A percentile compares a stretch with the other conserved stretches of the same genome.
Conservation (phyloP, 441 rosid genomes). For the Raphanus hybrid region DNA sequence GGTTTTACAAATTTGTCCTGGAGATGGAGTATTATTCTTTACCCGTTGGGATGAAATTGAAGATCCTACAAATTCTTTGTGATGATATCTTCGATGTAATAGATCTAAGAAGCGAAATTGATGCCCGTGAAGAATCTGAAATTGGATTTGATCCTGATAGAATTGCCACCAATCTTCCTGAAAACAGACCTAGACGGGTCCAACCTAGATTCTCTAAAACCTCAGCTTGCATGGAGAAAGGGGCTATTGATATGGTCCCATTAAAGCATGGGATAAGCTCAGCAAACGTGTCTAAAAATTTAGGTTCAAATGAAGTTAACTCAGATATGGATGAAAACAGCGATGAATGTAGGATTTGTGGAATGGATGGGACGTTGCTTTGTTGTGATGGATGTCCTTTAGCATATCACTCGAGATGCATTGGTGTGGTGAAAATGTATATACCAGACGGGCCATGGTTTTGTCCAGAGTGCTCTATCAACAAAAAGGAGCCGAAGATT, state of each 20-base stretch:
- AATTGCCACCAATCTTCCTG: slow-evolving; percentile 44
- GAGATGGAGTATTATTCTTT: slow-evolving; percentile 74
- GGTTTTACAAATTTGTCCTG: slow-evolving; percentile 60
- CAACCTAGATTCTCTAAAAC: slow-evolving; percentile 81
- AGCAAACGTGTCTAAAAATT: slow-evolving; percentile 41
- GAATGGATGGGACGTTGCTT: slow-evolving; percentile 91
- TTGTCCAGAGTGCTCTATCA: slow-evolving; percentile 88
- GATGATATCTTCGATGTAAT: slow-evolving; percentile 79
- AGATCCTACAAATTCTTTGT: slow-evolving; percentile 84
- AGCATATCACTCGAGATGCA: slow-evolving; percentile 93
- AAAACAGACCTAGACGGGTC: slow-evolving; percentile 74
- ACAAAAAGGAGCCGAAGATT: slow-evolving; percentile 65
- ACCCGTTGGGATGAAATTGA: slow-evolving; percentile 68
- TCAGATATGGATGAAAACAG: slow-evolving; percentile 73
- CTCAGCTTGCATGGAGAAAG: slow-evolving; percentile 71
- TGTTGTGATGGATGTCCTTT: slow-evolving; percentile 99
- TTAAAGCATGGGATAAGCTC: slow-evolving; percentile 52
- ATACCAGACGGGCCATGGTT: slow-evolving; percentile 94
- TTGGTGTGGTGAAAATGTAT: slow-evolving; percentile 81
- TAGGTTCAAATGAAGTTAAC: slow-evolving; percentile 47
- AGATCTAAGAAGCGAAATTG: slow-evolving; percentile 77
- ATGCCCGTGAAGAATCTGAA: slow-evolving; percentile 78
- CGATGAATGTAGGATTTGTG: slow-evolving; percentile 96
- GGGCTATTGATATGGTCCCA: slow-evolving; percentile 26
- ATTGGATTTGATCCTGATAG: slow-evolving; percentile 81